Evolutionary conservation across 2,329 filamentous ascomycete genomes (phyloP).

Genomic region (Pezizomycotina sp.): DNA sequence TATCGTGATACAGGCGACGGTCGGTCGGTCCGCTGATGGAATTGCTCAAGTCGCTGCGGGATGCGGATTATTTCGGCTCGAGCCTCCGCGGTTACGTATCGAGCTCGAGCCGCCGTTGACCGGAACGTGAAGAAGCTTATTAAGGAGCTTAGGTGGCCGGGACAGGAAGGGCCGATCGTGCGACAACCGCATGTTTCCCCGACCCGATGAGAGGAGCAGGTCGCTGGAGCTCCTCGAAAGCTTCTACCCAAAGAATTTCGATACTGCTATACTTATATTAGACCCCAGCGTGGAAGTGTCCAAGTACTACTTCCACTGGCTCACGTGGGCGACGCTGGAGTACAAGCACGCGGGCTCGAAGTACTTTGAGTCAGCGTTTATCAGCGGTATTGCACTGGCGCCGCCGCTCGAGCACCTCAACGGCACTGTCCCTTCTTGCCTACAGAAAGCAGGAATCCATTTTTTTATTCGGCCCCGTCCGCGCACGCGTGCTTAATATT

Average conservation of each 20-base stretch:
- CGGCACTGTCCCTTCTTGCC: constrained; percentile 41
- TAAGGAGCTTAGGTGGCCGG: constrained; percentile 51
- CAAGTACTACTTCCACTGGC: constrained; percentile 67
- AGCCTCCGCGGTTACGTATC: constrained; percentile 61
- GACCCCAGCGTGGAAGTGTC: constrained; percentile 68
- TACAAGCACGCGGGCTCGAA: constrained; percentile 51
- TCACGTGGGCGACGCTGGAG: constrained; percentile 61
- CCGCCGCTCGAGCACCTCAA: constrained; percentile 49
- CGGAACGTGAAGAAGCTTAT: constrained; percentile 46
- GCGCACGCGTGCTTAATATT: constrained; percentile 69
- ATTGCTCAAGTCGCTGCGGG: constrained; percentile 56
- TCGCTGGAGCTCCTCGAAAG: constrained; percentile 66
- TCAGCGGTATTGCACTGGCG: constrained; percentile 69
- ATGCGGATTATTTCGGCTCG: constrained; percentile 58
- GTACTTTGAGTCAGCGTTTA: constrained; percentile 35
- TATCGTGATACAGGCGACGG: constrained; percentile 63
- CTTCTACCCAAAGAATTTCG: constrained; percentile 58
- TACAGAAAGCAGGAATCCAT: constrained; percentile 33
- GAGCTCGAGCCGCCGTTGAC: constrained; percentile 57
- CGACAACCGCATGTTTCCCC: constrained; percentile 54
- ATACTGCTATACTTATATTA: constrained; percentile 57
- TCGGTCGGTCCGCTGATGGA: constrained; percentile 60
- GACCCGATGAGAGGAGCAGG: constrained; percentile 48
- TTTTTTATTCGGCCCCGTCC: constrained; percentile 72
- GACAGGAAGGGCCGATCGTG: constrained; percentile 45